Evolutionary conservation across 176 grass and related monocot genomes (phyloP).

Genomic region (Juncus inflexus): DNA sequence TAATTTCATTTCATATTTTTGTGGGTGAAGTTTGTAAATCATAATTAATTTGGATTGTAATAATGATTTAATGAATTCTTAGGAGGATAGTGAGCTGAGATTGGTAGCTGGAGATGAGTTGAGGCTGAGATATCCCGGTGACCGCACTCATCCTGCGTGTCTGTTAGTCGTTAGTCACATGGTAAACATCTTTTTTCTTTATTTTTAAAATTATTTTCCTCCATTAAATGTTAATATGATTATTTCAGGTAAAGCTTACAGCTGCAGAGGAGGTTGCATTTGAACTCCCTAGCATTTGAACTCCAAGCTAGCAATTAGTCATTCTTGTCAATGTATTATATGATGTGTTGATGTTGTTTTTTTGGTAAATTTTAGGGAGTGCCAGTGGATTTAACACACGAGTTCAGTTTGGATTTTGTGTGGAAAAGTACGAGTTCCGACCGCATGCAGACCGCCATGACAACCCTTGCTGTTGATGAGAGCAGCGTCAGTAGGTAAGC

Average conservation of each 20-base stretch:
- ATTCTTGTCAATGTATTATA: conserved; percentile 1
- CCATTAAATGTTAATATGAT: conserved; percentile 1
- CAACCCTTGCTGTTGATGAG: conserved; percentile 96
- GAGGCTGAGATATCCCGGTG: conserved; percentile 85
- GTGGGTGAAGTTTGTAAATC: conserved; percentile 4
- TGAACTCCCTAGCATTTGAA: too few relatives aligned
- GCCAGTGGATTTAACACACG: conserved; percentile 78
- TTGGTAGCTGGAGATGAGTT: conserved; percentile 99
- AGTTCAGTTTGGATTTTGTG: conserved; percentile 98
- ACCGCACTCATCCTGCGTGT: conserved; percentile 86
- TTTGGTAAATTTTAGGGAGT: conserved; percentile 68
- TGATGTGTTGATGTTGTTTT: conserved; percentile 11
- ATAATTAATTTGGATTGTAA: conserved; percentile 4
- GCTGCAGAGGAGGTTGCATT: conserved; percentile 97
- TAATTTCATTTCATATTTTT: not conserved
- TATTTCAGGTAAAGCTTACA: conserved; percentile 90
- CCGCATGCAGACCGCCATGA: conserved; percentile 99
- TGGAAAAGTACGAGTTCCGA: conserved; percentile 99
- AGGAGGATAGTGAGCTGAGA: conserved; percentile 99
- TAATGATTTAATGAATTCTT: conserved; percentile 24
- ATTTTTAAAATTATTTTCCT: not conserved
- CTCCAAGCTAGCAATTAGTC: conserved; percentile 71
- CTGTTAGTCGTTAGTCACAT: conserved; percentile 97
- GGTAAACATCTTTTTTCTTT: conserved; percentile 45
- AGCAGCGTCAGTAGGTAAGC: conserved; percentile 99